Evolutionary conservation across 805 yeast species (phyloP), one percentile per base, ranked within the genome.

Genomic region (Wickerhamiella australiensis): DNA sequence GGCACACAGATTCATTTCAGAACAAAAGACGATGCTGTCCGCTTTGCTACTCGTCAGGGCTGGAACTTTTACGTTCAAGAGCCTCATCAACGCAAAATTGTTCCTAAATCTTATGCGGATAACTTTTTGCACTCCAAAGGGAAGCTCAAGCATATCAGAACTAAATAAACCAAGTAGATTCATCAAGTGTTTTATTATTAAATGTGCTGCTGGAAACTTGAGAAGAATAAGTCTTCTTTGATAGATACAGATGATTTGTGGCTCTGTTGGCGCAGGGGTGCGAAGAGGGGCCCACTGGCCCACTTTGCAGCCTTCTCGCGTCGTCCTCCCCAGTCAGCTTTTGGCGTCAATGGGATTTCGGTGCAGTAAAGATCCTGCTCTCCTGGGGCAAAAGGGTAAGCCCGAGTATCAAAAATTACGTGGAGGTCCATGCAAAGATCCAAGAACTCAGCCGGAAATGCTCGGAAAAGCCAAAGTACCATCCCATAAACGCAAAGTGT

Each of bases 31-130:
- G 76, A 84, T 37, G 95, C 95, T 31, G 70, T 81, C 52, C 74
- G 75, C 51, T 85, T 85, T 65, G 94, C 94, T 9, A 75, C 78
- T 56, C 80, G 84, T 52, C 90, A 85, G 64, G 94, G 90, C 22
- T 85, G 92, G 90, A 79, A 80, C 56, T 83, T 77, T 62, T 82
- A 80, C 59, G 77, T 85, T 53, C 85, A 82, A 64, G 92, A 84
- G 65, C 94, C 94, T 50, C 80, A 83, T 62, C 68, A 69, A 59
- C 79, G 86, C 62, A 78, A 74, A 53, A 82, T 85, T 68, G 74
- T 78, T 62, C 76, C 75, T 73, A 85, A 85, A 71, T 82, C 78
- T 48, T 84, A 85, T 61, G 73, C 88, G 36, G 68, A 71, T 51
- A 84, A 84, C 72, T 84, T 84, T 63, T 67, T 67, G 60, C 90